These are phyloP conservation scores for Cyclospora cayetanensis DNA, from an alignment of 169 alveolate genomes.

Conservation along the genomic window DNA sequence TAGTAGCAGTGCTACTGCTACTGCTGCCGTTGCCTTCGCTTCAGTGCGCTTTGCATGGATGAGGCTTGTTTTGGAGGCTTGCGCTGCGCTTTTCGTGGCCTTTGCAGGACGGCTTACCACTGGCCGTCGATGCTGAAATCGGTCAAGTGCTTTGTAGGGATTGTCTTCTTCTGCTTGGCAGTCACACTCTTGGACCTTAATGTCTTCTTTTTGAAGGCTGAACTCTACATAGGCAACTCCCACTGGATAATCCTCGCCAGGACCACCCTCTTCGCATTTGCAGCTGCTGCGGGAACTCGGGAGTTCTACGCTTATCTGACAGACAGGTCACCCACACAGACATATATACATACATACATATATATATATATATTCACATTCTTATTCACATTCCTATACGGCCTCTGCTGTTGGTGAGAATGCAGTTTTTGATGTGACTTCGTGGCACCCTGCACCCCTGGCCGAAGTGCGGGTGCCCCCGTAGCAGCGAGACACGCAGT, in stretches of 20 bases:
- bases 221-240: constrained; percentile 82
- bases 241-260: constrained; percentile 83
- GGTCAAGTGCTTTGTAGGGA: not conserved
- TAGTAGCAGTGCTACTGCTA: not conserved
- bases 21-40: not conserved
- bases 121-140: constrained; percentile 21
- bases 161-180: constrained; percentile 23
- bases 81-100: not conserved
- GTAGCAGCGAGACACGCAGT: no score
- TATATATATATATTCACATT: not conserved
- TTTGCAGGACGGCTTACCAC: constrained; percentile 21
- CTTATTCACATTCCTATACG: not conserved
- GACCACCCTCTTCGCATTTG: constrained; percentile 81
- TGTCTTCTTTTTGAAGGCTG: constrained; percentile 82
- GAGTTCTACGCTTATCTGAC: constrained; percentile 52
- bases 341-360: not conserved
- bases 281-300: constrained; percentile 55
- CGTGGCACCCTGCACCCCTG: not conserved
- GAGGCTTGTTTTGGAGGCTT: not conserved
- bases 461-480: not conserved
- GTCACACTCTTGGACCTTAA: constrained; percentile 54
- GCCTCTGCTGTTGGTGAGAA: not conserved
- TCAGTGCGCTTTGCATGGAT: not conserved
- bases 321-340: not conserved
- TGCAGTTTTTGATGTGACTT: not conserved